Evolutionary conservation across 1,139 yeast genomes (phyloP), one percentile per base, ranked within the genome.

Genomic region (Kodamaea sp.): DNA sequence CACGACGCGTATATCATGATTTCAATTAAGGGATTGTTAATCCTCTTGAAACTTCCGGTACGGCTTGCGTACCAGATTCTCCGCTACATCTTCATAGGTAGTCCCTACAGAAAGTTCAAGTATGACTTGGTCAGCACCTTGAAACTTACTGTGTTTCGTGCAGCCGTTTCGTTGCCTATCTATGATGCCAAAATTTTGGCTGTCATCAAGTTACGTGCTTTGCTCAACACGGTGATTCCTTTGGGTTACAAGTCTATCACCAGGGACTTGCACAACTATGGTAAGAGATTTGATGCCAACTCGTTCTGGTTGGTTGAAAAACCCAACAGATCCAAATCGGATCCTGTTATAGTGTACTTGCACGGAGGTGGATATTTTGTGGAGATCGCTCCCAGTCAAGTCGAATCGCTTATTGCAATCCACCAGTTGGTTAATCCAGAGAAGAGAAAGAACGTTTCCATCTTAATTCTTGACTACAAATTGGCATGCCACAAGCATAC

Each of bases 321-420:
- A 28, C 53, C 54, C 3, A 44, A 53, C 23, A 47, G 63, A 20
- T 45, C 54, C n/a, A 39, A 48, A 0, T 31, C 39, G 5, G 73
- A 68, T 39, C 74, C 74, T 1, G 48, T 70, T 12, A 47, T 70
- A 14, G 48, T 70, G 16, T 70, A 56, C 40, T 42, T 53, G 10
- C 76, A 70, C 41, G 76, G 76, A 12, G 76, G 76, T 2, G 76
- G 75, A 2, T 70, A 57, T 43, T 66, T 56, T 35, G 37, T 66
- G 24, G 63, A 68, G 37, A 60, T 70, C 1, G 49, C 51, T 33
- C 61, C 63, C 0, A 48, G 53, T 27, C 76, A 70, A 39, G 24
- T 69, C 20, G 60, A 60, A 37, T 46, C 64, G 0, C 22, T 66
- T 9, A 33, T 61, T 12, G 51, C 67, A 3, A 48, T 65, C 11